These are phyloP conservation scores for Diaporthe nobilis DNA, from an alignment of 2,329 filamentous ascomycete species.

Conservation along the genomic window DNA sequence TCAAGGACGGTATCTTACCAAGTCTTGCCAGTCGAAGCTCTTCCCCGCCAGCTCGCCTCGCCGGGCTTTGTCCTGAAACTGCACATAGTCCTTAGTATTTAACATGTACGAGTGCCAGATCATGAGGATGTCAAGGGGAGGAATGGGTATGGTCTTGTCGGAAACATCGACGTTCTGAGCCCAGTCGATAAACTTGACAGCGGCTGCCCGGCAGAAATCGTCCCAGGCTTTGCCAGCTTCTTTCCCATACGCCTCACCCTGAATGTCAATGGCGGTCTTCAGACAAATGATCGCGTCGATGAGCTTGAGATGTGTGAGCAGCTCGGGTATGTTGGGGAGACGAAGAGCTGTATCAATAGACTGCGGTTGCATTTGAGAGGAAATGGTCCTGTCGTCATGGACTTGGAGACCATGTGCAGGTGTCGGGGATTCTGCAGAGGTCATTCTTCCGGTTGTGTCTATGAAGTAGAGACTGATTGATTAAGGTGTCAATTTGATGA, in stretches of 20 bases:
- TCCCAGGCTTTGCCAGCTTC: neutral
- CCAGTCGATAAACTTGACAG: conserved; percentile 17
- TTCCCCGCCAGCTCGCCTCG: conserved; percentile 1
- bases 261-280: neutral
- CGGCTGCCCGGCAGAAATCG: neutral
- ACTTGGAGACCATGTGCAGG: too few relatives aligned
- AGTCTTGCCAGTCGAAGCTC: conserved; percentile 17
- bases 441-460: neutral
- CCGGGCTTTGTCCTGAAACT: neutral
- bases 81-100: conserved; percentile 10
- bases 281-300: neutral
- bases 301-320: conserved; percentile 13
- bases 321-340: neutral
- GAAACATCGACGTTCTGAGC: conserved; percentile 16
- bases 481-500: neutral
- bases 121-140: conserved; percentile 13
- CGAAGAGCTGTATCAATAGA: neutral
- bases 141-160: neutral
- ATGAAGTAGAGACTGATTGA: too few relatives aligned
- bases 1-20: neutral
- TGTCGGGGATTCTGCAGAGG: neutral
- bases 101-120: conserved; percentile 32
- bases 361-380: too few relatives aligned
- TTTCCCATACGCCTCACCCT: neutral
- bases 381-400: neutral